Evolutionary conservation across 345 rosid genomes (phyloP), one percentile per base, ranked within the genome.

Genomic region (Psidium friedrichsthalianum): DNA sequence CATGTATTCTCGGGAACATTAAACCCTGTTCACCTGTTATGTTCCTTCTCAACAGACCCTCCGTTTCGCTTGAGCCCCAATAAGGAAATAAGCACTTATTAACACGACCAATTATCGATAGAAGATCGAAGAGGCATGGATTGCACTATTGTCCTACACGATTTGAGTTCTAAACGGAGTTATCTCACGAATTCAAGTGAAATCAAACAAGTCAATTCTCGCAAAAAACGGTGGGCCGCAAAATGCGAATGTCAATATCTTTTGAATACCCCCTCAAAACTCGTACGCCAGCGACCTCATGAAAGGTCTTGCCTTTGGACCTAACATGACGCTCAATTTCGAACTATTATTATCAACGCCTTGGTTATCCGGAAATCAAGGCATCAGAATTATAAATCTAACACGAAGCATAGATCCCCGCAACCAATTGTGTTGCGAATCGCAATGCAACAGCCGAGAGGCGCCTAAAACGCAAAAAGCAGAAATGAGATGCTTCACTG

Each of bases 381-480:
- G 55, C 83, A 52, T 27, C 54, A 6, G 25, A 84, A 49, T 24
- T 54, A 12, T 21, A 32, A 56, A 56, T 51, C 22, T n/a, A 20
- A 84, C 29, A n/a, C 0, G 76, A 59, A 59, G 11, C 61, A 27
- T 12, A 59, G n/a, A 44, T 32, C 14, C 27, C 0, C 21, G 82
- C 86, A 82, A 76, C 58, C 85, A 86, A 13, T 0, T 59, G 87
- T n/a, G n/a, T n/a, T 82, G 87, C 87, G 91, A 88, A n/a, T n/a
- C 82, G 49, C 89, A 89, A 89, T 85, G 89, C 89, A 84, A 29
- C 61, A 11, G 20, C n/a, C n/a, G 57, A 52, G 22, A 82, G 52
- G 52, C 27, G 16, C 36, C 49, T 14, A n/a, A 15, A 59, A 51
- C 20, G 59, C n/a, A n/a, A n/a, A 11, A 16, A 69, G 25, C 10